Conservation (phyloP, 139 green algal genomes). For the Chlorella sorokiniana region DNA sequence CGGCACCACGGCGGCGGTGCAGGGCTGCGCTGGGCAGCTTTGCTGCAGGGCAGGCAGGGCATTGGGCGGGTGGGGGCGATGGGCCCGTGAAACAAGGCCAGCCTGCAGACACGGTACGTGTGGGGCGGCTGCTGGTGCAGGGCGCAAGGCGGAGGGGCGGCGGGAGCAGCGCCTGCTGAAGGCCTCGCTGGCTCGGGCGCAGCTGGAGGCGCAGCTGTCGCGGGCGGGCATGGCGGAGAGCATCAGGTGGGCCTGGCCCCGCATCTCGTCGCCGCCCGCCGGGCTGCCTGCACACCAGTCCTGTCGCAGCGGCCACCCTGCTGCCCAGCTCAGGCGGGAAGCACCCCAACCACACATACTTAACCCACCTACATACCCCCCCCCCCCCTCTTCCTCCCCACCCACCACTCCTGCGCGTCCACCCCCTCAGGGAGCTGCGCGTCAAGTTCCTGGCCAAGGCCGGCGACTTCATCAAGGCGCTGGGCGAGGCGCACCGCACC, state of each 20-base stretch:
- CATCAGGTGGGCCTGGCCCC: conserved; percentile 23
- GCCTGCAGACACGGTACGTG: no score
- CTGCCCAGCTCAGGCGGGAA: no score
- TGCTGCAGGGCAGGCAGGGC: no score
- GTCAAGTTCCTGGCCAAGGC: conserved; percentile 9
- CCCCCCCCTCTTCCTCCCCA: not conserved
- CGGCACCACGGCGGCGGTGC: no score
- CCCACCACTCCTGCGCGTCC: not conserved
- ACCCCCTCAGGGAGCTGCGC: conserved; percentile 19
- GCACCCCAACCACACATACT: no score
- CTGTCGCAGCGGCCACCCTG: no score
- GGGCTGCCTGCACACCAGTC: no score
- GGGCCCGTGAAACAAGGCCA: no score
- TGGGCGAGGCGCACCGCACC: conserved; percentile 46
- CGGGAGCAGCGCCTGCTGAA: conserved; percentile 25
- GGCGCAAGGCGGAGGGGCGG: conserved; percentile 13
- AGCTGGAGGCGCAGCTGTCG: conserved; percentile 14
- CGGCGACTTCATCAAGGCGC: conserved; percentile 36
- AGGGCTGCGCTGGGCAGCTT: no score
- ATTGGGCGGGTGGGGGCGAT: not conserved
- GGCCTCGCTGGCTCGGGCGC: conserved; percentile 4
- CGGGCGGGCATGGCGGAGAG: not conserved
- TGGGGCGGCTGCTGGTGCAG: not conserved
- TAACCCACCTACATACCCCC: not conserved
- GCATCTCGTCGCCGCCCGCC: no score